Conservation (phyloP, 257 asterid species). For the Verbascum thapsus region DNA sequence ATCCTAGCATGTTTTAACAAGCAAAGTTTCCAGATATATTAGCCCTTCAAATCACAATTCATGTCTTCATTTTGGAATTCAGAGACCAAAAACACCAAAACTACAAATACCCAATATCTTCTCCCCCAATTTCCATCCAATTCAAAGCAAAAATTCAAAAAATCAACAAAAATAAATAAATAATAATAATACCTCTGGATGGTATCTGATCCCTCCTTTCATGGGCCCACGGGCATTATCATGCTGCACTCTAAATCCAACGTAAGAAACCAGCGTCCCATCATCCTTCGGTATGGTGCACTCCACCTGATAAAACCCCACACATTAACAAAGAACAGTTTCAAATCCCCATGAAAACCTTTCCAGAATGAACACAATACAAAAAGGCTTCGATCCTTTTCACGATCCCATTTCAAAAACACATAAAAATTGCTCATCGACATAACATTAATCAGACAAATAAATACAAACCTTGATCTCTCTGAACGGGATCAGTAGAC, state of each 20-base stretch:
- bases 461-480: constrained; percentile 86
- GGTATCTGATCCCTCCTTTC: constrained; percentile 99
- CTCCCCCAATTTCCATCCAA: too few species aligned
- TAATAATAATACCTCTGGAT: constrained; percentile 99
- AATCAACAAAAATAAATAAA: background rate
- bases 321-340: background rate
- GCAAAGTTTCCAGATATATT: background rate
- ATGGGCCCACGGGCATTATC: constrained; percentile 97
- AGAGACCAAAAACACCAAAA: background rate
- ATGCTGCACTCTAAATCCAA: constrained; percentile 93
- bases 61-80: background rate
- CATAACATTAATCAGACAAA: background rate
- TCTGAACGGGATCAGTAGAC: constrained; percentile 92
- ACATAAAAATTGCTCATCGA: background rate
- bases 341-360: background rate
- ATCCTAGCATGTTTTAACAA: too few species aligned
- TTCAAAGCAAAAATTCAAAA: background rate
- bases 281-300: constrained; percentile 94
- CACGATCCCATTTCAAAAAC: too few species aligned
- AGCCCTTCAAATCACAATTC: constrained; percentile 13
- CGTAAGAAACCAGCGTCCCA: constrained; percentile 78
- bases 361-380: background rate
- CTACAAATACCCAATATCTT: background rate
- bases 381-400: too few species aligned
- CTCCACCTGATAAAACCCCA: constrained; percentile 70